Conservation (phyloP, 2,329 filamentous ascomycete genomes). For the Fusarium miscanthi region DNA sequence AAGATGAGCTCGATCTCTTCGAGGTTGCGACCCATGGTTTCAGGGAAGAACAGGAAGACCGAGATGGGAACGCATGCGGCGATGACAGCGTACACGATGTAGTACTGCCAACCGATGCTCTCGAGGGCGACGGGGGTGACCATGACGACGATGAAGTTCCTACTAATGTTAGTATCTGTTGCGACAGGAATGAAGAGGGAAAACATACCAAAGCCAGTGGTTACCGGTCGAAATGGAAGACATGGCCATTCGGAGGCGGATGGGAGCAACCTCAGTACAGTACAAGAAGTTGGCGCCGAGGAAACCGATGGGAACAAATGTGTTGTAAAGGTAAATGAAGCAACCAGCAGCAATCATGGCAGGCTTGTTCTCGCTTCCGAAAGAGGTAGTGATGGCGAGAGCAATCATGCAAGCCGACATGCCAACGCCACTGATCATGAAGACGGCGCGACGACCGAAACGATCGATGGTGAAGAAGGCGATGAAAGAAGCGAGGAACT, state of each 20-base stretch:
- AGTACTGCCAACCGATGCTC: slow-evolving; percentile 65
- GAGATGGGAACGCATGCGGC: slow-evolving; percentile 57
- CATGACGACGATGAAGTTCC: slow-evolving; percentile 64
- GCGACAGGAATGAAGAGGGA: slow-evolving; percentile 6
- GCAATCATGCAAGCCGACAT: slow-evolving; percentile 46
- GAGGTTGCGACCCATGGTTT: slow-evolving; percentile 48
- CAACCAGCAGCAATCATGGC: slow-evolving; percentile 38
- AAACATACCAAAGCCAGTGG: slow-evolving; percentile 45
- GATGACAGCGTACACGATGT: slow-evolving; percentile 57
- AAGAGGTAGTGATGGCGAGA: slow-evolving; percentile 43
- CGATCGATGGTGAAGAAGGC: slow-evolving; percentile 47
- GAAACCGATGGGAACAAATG: slow-evolving; percentile 74
- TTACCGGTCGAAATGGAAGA: slow-evolving; percentile 64
- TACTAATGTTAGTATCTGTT: slow-evolving; percentile 21
- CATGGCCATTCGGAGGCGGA: slow-evolving; percentile 58
- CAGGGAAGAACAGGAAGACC: slow-evolving; percentile 53
- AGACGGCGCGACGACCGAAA: slow-evolving; percentile 43
- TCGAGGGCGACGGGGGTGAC: slow-evolving; percentile 73
- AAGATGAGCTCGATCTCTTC: slow-evolving; percentile 48
- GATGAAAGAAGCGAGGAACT: slow-evolving; percentile 47
- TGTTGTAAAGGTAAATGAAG: slow-evolving; percentile 75
- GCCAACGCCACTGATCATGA: slow-evolving; percentile 42
- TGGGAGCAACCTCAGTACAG: slow-evolving; percentile 64
- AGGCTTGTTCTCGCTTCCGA: slow-evolving; percentile 33
- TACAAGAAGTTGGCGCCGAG: slow-evolving; percentile 71